These are phyloP conservation scores for Colletotrichum spaethianum DNA, from an alignment of 2,329 filamentous ascomycete species.

Conservation along the genomic window DNA sequence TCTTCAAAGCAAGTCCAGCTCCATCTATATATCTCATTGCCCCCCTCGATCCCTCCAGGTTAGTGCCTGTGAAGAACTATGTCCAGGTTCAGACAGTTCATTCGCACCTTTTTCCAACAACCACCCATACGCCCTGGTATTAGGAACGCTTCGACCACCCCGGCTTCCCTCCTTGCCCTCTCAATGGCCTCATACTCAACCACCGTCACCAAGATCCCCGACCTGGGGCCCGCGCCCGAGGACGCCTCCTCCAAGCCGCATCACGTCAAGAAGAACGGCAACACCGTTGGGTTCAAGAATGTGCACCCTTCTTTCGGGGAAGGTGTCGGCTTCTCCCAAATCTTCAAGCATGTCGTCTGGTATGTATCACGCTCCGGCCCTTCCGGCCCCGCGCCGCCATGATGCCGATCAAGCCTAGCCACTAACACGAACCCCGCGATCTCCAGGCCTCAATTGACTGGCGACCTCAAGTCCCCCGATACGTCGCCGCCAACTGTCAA, in stretches of 20 bases:
- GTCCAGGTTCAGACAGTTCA: constrained; percentile 31
- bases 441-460: constrained; percentile 55
- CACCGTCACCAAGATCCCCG: constrained; percentile 53
- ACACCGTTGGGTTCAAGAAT: constrained; percentile 63
- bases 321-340: constrained; percentile 40
- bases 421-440: constrained; percentile 23
- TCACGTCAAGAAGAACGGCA: constrained; percentile 60
- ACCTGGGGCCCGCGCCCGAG: constrained; percentile 54
- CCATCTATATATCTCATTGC: constrained; percentile 20
- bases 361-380: constrained; percentile 44
- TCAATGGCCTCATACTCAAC: constrained; percentile 45
- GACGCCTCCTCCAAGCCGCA: constrained; percentile 63
- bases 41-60: background rate
- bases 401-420: background rate
- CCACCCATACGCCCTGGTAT: constrained; percentile 20
- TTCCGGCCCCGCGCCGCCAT: background rate
- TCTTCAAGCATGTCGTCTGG: constrained; percentile 54
- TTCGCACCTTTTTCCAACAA: constrained; percentile 27
- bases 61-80: constrained; percentile 10
- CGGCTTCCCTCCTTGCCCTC: constrained; percentile 37
- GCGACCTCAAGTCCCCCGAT: constrained; percentile 66
- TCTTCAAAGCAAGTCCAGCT: background rate
- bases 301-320: constrained; percentile 62
- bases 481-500: constrained; percentile 76
- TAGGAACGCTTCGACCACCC: constrained; percentile 34